Conservation (phyloP, 345 rosid genomes). For the Populus euphratica region DNA sequence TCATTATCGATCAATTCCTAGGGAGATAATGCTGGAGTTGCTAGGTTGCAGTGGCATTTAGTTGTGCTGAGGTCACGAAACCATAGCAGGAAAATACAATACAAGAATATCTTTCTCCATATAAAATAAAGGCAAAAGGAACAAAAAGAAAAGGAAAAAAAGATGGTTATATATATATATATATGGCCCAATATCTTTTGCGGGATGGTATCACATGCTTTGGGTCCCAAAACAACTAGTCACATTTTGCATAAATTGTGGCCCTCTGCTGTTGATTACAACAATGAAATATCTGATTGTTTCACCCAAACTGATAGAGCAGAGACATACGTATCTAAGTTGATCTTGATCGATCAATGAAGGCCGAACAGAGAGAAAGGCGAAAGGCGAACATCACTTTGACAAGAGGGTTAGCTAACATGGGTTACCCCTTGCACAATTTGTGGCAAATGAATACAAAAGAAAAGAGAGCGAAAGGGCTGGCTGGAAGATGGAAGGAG, state of each 20-base stretch:
- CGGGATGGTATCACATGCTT: slow-evolving; percentile 19
- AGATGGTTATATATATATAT: neutral
- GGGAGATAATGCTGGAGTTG: neutral
- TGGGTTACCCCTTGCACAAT: neutral
- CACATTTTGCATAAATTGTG: slow-evolving; percentile 5
- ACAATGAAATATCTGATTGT: slow-evolving; percentile 14
- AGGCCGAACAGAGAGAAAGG: neutral
- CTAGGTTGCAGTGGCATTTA: neutral
- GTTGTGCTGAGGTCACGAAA: neutral
- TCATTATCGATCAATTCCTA: neutral
- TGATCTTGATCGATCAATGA: neutral
- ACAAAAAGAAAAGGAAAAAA: neutral
- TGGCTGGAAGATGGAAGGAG: neutral
- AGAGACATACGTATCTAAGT: neutral
- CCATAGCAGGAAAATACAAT: neutral
- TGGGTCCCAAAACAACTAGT: slow-evolving; percentile 28
- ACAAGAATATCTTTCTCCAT: slow-evolving; percentile 5
- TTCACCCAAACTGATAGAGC: slow-evolving; percentile 9
- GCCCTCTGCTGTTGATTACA: slow-evolving; percentile 7
- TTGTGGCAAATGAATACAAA: neutral
- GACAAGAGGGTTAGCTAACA: neutral
- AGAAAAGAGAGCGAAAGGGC: neutral
- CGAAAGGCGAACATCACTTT: neutral
- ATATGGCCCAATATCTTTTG: neutral
- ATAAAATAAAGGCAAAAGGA: slow-evolving; percentile 1